Evolutionary conservation across 768 basidiomycete species (phyloP), one percentile per base, ranked within the genome.

Genomic region (Suillus clintonianus): DNA sequence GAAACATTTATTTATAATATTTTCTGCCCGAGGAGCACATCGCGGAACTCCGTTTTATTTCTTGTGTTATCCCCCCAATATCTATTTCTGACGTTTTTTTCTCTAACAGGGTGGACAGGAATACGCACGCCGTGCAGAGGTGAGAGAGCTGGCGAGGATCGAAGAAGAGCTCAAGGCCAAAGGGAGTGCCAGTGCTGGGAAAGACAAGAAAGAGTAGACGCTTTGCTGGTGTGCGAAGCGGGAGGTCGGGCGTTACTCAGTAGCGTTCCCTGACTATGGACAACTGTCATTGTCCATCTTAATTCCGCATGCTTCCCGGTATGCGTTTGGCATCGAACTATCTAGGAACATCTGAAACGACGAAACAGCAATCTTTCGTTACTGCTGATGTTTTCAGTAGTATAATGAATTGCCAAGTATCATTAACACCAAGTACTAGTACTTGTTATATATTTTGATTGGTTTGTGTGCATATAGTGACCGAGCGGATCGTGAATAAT

Each of bases 61-160:
- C 39, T 53, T 41, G 19, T 51, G 61, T 61, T 43, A 47, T 58
- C 42, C n/a, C 68, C 56, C 57, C 66, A 60, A 59, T 55, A 36
- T 45, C 14, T 27, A 59, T 39, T 37, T 55, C 67, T 68, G 47
- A 69, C 0, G 8, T 14, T 51, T 64, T 62, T 54, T 65, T 63
- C 61, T 66, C 64, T 53, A n/a, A 60, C 78, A 95, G 89, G 89
- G 86, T 61, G 94, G 94, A 24, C 93, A 95, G 72, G 94, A 93
- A 79, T 95, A 90, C 71, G 91, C 91, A 34, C 81, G 80, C 64
- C 86, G 90, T 34, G 66, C 79, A 55, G 91, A 91, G 69, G 83
- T 73, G 64, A 76, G 68, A 67, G 81, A 81, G 60, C 68, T 80
- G 65, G 73, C 71, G 32, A 76, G 70, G 57, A 48, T 82, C 32